Conservation (phyloP, 345 rosid genomes). For the Murraya paniculata region DNA sequence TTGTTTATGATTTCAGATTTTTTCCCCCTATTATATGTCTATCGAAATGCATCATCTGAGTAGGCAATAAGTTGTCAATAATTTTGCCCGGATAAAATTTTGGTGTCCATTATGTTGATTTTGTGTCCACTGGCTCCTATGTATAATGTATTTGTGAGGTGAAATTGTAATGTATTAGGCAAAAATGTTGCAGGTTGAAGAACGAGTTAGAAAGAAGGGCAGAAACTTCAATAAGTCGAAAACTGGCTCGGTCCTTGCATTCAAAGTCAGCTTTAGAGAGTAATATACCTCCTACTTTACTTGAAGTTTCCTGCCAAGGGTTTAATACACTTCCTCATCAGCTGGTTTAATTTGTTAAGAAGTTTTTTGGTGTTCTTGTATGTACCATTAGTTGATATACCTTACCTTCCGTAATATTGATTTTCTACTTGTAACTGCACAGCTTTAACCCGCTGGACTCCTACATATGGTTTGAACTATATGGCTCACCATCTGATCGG, state of each 20-base stretch:
- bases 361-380: neutral
- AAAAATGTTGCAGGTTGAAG: constrained; percentile 56
- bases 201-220: constrained; percentile 78
- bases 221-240: constrained; percentile 63
- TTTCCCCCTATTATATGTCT: neutral
- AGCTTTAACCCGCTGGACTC: constrained; percentile 90
- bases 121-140: neutral
- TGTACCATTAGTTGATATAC: neutral
- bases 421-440: constrained; percentile 20
- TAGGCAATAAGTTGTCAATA: neutral
- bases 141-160: too few species aligned
- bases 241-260: constrained; percentile 81
- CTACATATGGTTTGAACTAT: constrained; percentile 84
- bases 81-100: neutral
- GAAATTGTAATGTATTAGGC: neutral
- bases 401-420: neutral
- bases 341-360: neutral
- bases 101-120: neutral
- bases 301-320: neutral
- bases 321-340: neutral
- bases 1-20: neutral
- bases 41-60: neutral
- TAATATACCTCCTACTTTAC: constrained; percentile 22
- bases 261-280: constrained; percentile 96
- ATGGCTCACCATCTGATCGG: constrained; percentile 77